Percentiles rank a stretch among this genome's conserved stretches.
These are phyloP conservation scores for Penicillium lividum DNA, from an alignment of 495 filamentous ascomycete species.

Conservation along the genomic window DNA sequence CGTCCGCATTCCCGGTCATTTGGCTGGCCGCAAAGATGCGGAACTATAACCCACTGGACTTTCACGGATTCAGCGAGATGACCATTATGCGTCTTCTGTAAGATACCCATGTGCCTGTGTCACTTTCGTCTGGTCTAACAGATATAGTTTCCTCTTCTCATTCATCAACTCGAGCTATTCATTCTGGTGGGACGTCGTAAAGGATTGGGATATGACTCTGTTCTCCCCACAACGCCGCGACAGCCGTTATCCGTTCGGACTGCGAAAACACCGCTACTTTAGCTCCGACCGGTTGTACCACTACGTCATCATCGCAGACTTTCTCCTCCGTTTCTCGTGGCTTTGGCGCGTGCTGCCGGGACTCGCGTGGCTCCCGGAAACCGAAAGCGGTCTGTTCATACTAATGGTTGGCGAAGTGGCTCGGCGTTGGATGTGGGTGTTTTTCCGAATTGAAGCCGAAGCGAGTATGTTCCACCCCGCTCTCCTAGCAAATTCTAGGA, in stretches of 20 bases:
- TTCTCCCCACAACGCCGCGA: conserved; percentile 56
- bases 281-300: conserved; percentile 74
- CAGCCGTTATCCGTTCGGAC: conserved; percentile 70
- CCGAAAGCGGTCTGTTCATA: conserved; percentile 84
- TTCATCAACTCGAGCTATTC: conserved; percentile 84
- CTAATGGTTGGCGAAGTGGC: conserved; percentile 83
- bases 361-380: conserved; percentile 77
- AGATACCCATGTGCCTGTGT: background rate
- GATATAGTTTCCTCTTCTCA: conserved; percentile 57
- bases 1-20: conserved; percentile 89
- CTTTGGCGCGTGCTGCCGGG: conserved; percentile 77
- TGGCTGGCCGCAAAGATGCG: conserved; percentile 72
- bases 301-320: conserved; percentile 72
- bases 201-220: conserved; percentile 95
- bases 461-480: conserved; percentile 58
- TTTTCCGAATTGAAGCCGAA: conserved; percentile 92
- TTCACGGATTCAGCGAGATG: conserved; percentile 56
- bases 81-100: conserved; percentile 60
- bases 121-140: background rate
- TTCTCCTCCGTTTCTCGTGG: conserved; percentile 87
- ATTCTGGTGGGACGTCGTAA: conserved; percentile 97
- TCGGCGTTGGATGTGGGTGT: conserved; percentile 94
- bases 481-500: too few relatives aligned
- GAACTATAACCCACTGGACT: conserved; percentile 57
- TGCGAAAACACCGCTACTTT: conserved; percentile 73